phyloP scores from a whole-genome alignment of 1,139 yeast species.

The Torulaspora pretoriensis region DNA sequence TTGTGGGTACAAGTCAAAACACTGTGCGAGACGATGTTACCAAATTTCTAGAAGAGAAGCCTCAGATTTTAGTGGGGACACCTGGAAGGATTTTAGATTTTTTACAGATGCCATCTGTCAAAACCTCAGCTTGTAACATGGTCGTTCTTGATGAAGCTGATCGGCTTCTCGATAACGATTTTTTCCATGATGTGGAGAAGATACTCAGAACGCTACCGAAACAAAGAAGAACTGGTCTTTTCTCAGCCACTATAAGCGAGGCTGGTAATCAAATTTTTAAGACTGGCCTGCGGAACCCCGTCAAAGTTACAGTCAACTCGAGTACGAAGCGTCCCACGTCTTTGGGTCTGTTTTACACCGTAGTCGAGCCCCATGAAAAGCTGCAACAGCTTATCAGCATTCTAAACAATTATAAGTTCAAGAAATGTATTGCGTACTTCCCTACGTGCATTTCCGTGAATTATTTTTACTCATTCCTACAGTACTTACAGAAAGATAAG shows the following conservation, averaged over 20 bases:
- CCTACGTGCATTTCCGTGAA: constrained; percentile 88
- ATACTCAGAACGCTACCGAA: constrained; percentile 71
- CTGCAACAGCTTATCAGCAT: constrained; percentile 54
- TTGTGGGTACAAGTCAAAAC: constrained; percentile 66
- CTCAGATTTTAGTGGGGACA: constrained; percentile 82
- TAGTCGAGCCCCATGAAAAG: constrained; percentile 58
- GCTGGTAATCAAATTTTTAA: constrained; percentile 68
- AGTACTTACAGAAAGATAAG: constrained; percentile 31
- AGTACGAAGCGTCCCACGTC: constrained; percentile 52
- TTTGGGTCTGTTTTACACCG: constrained; percentile 58
- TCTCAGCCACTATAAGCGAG: constrained; percentile 83
- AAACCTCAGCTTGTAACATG: constrained; percentile 61
- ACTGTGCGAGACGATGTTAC: constrained; percentile 73
- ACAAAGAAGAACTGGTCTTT: constrained; percentile 89
- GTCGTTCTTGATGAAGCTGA: constrained; percentile 92
- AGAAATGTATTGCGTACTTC: constrained; percentile 78
- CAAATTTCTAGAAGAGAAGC: constrained; percentile 47
- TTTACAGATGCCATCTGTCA: constrained; percentile 46
- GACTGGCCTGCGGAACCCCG: constrained; percentile 88
- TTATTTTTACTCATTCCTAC: constrained; percentile 61
- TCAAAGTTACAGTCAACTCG: constrained; percentile 69
- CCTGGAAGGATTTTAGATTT: constrained; percentile 89
- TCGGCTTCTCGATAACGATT: constrained; percentile 73
- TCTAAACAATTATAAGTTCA: constrained; percentile 52
- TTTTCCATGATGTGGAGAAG: constrained; percentile 61